These are phyloP conservation scores for Podospora tetraspora DNA, from an alignment of 495 filamentous ascomycete genomes.

Conservation along the genomic window DNA sequence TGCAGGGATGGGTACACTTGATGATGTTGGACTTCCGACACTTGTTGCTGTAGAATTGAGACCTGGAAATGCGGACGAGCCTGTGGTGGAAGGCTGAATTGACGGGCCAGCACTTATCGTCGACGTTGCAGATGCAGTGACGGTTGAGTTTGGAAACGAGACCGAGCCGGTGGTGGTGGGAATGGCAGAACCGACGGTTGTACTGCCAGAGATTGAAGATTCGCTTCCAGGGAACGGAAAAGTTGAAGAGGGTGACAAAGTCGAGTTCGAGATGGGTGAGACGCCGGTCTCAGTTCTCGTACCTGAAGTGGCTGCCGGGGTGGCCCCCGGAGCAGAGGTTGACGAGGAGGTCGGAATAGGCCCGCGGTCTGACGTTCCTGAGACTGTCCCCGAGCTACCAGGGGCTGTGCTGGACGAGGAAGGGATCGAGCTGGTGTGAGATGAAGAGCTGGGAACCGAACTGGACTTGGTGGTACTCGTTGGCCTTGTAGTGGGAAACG, in stretches of 20 bases:
- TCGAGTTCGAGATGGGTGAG: background rate
- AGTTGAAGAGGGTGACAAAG: background rate
- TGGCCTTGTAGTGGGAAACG: background rate
- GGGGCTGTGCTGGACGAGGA: slow-evolving; percentile 3
- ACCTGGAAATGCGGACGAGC: background rate
- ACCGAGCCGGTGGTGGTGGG: background rate
- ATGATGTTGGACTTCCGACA: background rate
- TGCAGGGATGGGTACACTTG: background rate
- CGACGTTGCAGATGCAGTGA: background rate
- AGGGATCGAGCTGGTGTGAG: slow-evolving; percentile 1
- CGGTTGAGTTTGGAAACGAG: background rate
- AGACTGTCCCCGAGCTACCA: background rate
- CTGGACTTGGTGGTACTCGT: background rate
- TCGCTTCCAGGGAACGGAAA: background rate
- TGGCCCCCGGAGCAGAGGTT: background rate
- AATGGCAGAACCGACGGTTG: background rate
- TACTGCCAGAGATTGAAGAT: background rate
- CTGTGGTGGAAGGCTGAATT: background rate
- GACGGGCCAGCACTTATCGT: background rate
- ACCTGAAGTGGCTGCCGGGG: background rate
- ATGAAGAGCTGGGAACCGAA: slow-evolving; percentile 1
- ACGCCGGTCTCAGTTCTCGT: background rate
- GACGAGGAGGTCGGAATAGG: background rate
- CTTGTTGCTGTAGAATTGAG: background rate
- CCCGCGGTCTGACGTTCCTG: background rate